Evolutionary conservation across 2,329 filamentous ascomycete species (phyloP).

Genomic region (Cercospora sesami): DNA sequence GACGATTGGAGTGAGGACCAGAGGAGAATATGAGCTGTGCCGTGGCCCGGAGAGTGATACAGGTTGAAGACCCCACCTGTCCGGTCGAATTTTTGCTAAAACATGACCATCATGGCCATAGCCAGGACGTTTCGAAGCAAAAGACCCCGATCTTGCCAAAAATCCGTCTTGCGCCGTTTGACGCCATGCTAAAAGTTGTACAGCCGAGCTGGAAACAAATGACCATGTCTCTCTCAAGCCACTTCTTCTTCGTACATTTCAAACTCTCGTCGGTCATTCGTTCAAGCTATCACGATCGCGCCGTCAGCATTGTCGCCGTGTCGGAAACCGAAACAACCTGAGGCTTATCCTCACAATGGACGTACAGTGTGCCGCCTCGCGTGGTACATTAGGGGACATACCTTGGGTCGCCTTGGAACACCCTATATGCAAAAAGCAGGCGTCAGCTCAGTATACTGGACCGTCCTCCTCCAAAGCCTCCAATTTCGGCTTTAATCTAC

Average conservation of each 20-base stretch:
- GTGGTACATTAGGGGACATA: slow-evolving; percentile 13
- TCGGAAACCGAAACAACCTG: not conserved
- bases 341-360: not conserved
- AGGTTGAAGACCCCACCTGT: not conserved
- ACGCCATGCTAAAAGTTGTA: not conserved
- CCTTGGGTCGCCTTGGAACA: slow-evolving; percentile 23
- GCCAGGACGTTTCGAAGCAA: not conserved
- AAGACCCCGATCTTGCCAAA: not conserved
- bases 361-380: not conserved
- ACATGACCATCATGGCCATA: not conserved
- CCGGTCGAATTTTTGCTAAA: not conserved
- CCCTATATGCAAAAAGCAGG: slow-evolving; percentile 14
- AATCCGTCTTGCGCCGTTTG: not conserved
- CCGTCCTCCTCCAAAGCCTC: slow-evolving; percentile 21
- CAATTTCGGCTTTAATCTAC: slow-evolving; percentile 30
- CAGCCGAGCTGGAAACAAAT: not conserved
- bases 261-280: not conserved
- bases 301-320: not conserved
- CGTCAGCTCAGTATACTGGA: slow-evolving; percentile 15
- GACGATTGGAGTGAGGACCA: not conserved
- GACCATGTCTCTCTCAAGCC: not conserved
- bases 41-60: not conserved
- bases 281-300: not conserved
- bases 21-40: not conserved
- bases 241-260: not conserved